These are phyloP conservation scores for Podospora comata DNA, from an alignment of 495 filamentous ascomycete genomes.

Conservation along the genomic window DNA sequence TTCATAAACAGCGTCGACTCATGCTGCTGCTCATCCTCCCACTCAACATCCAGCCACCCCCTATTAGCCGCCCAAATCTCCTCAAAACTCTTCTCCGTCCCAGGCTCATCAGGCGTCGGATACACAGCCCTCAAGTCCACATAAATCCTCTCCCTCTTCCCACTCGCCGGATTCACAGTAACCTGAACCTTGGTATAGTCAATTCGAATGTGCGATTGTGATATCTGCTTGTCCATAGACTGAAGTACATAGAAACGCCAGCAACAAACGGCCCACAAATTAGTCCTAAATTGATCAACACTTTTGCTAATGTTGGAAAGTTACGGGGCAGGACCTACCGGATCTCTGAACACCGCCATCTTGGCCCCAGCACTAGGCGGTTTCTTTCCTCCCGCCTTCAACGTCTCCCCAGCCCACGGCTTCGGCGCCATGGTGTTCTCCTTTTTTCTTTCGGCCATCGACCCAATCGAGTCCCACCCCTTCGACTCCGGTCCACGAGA, in stretches of 20 bases:
- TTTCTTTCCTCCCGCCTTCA: constrained; percentile 80
- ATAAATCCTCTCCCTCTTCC: constrained; percentile 78
- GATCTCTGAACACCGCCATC: constrained; percentile 90
- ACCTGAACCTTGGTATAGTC: constrained; percentile 61
- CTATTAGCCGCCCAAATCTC: constrained; percentile 77
- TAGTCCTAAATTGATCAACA: constrained; percentile 99
- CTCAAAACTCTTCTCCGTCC: constrained; percentile 79
- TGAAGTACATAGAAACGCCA: constrained; percentile 47
- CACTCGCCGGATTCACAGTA: constrained; percentile 71
- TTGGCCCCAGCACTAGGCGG: constrained; percentile 58
- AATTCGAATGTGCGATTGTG: constrained; percentile 49
- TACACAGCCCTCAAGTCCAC: constrained; percentile 83
- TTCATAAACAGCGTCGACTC: constrained; percentile 16
- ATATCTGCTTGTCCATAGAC: constrained; percentile 49
- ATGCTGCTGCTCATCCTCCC: constrained; percentile 50
- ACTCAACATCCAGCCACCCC: constrained; percentile 73
- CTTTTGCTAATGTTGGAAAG: constrained; percentile 39
- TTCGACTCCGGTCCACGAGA: constrained; percentile 51
- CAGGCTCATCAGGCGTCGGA: constrained; percentile 64
- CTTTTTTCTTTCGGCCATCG: constrained; percentile 82
- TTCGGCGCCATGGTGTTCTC: constrained; percentile 84
- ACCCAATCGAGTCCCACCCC: constrained; percentile 92
- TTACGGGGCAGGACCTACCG: constrained; percentile 63
- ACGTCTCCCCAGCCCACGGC: constrained; percentile 87
- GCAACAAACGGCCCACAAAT: constrained; percentile 63